Percentiles rank a stretch among this genome's conserved stretches.
Conservation (phyloP, 495 filamentous ascomycete species). For the Penicillium subrubescens region DNA sequence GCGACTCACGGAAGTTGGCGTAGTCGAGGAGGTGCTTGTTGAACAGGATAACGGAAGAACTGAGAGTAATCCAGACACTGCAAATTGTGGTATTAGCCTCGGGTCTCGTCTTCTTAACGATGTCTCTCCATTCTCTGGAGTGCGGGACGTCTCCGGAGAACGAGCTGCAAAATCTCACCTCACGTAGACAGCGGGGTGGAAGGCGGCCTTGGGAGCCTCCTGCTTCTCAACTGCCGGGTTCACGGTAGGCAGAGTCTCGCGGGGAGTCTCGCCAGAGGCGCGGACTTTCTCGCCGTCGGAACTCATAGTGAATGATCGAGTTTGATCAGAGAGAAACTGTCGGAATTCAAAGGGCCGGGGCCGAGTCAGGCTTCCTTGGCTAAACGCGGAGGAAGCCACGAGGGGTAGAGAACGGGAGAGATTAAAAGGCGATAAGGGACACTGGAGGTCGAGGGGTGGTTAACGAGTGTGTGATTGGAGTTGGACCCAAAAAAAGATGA, state of each 20-base stretch:
- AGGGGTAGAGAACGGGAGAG: slow-evolving; percentile 25
- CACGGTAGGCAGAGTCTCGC: slow-evolving; percentile 72
- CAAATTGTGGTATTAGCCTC: slow-evolving; percentile 25
- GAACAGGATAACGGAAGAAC: slow-evolving; percentile 93
- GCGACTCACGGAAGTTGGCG: slow-evolving; percentile 75
- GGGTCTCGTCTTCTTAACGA: background rate
- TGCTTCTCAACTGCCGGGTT: slow-evolving; percentile 72
- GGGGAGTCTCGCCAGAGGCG: slow-evolving; percentile 70
- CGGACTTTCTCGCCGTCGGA: slow-evolving; percentile 77
- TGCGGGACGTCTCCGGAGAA: background rate
- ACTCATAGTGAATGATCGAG: slow-evolving; percentile 55
- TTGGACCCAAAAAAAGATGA: slow-evolving; percentile 25
- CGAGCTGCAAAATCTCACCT: slow-evolving; percentile 58
- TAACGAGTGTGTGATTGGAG: slow-evolving; percentile 26
- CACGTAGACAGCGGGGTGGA: slow-evolving; percentile 91
- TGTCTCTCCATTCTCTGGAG: background rate
- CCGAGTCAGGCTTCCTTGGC: slow-evolving; percentile 49
- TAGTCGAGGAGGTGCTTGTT: slow-evolving; percentile 97
- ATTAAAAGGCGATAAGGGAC: slow-evolving; percentile 24
- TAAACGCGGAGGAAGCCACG: slow-evolving; percentile 52
- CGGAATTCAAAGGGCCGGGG: slow-evolving; percentile 55
- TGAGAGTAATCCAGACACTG: slow-evolving; percentile 89
- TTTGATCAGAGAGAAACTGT: slow-evolving; percentile 52
- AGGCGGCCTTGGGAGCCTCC: slow-evolving; percentile 58
- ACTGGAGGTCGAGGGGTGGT: slow-evolving; percentile 21